phyloP scores from a whole-genome alignment of 345 rosid genomes.

The Citropsis articulata region DNA sequence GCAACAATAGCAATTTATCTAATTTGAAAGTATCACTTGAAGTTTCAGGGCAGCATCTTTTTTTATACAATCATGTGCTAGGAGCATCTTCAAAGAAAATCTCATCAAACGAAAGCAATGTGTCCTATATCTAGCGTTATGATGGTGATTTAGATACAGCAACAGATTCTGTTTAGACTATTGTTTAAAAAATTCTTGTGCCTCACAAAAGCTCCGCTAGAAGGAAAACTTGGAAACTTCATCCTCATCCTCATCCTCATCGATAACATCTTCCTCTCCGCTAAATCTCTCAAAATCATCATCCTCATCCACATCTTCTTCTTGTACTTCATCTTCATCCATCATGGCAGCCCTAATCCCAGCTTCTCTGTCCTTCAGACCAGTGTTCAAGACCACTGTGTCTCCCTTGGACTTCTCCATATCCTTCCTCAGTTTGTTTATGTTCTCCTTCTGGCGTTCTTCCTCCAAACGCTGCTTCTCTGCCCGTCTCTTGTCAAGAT shows the following conservation, averaged over 20 bases:
- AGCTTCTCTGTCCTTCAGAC: constrained; percentile 44
- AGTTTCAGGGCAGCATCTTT: background rate
- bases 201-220: constrained; percentile 3
- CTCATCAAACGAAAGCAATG: background rate
- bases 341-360: constrained; percentile 26
- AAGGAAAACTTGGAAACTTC: constrained; percentile 42
- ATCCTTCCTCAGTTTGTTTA: constrained; percentile 66
- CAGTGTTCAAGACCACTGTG: constrained; percentile 66
- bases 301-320: constrained; percentile 35
- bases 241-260: constrained; percentile 68
- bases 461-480: constrained; percentile 72
- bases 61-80: background rate
- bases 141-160: background rate
- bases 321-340: constrained; percentile 39
- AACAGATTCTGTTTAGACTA: background rate
- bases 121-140: background rate
- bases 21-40: background rate
- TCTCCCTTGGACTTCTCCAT: constrained; percentile 72
- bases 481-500: constrained; percentile 70
- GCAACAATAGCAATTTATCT: background rate
- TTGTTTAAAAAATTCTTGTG: background rate
- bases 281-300: constrained; percentile 29
- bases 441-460: constrained; percentile 49
- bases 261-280: constrained; percentile 38
- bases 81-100: background rate